A percentile compares a stretch with the other conserved stretches of the same genome.
Conservation (phyloP, 495 filamentous ascomycete genomes). For the Penicillium bialowiezense region DNA sequence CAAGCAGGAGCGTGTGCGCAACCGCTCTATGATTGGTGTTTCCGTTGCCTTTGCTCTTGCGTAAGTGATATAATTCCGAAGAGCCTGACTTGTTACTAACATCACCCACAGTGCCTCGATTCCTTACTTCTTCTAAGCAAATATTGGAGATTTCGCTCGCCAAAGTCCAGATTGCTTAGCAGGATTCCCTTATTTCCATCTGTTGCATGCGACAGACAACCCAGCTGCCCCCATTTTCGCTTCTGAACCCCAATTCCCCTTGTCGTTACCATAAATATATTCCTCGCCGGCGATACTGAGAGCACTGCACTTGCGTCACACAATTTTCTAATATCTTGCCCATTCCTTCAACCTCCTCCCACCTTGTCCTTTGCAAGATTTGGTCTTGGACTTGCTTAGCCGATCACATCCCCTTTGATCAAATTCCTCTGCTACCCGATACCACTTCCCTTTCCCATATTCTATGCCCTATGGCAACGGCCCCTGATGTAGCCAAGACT, state of each 20-base stretch:
- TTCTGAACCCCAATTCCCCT: slow-evolving; percentile 16
- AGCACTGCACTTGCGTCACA: slow-evolving; percentile 16
- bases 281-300: slow-evolving; percentile 15
- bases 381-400: neutral
- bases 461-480: neutral
- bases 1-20: slow-evolving; percentile 77
- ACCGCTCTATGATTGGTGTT: slow-evolving; percentile 78
- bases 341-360: neutral
- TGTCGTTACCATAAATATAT: slow-evolving; percentile 34
- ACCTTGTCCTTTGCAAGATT: neutral
- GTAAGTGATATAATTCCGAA: slow-evolving; percentile 53
- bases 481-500: slow-evolving; percentile 2
- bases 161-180: neutral
- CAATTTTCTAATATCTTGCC: slow-evolving; percentile 21
- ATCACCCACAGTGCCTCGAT: slow-evolving; percentile 37
- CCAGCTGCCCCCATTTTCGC: slow-evolving; percentile 7
- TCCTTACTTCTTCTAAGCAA: slow-evolving; percentile 44
- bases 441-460: neutral
- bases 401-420: neutral
- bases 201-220: slow-evolving; percentile 9
- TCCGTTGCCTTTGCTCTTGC: slow-evolving; percentile 82
- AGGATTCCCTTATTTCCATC: neutral
- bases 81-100: slow-evolving; percentile 16
- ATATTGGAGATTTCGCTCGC: neutral
- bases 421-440: neutral